Percentiles rank a stretch among this genome's conserved stretches.
Conservation (phyloP, 768 basidiomycete species). For the Chalciporus sphaerocephalus region DNA sequence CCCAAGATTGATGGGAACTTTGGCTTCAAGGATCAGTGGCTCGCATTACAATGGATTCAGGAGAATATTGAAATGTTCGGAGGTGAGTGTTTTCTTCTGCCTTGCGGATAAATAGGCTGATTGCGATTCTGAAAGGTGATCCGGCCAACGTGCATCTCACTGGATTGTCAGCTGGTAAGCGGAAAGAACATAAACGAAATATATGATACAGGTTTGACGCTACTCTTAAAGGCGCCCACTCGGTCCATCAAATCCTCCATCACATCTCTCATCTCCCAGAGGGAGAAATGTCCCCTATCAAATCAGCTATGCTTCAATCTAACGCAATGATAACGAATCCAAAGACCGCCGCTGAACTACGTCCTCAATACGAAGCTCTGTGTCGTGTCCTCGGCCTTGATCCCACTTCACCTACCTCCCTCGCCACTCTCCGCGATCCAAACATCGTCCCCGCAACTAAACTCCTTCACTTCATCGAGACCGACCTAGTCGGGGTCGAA, state of each 20-base stretch:
- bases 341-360: slow-evolving; percentile 53
- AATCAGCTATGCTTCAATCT: slow-evolving; percentile 62
- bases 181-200: neutral
- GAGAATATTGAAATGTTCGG: slow-evolving; percentile 66
- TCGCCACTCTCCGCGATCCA: slow-evolving; percentile 49
- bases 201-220: neutral
- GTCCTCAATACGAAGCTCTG: slow-evolving; percentile 59
- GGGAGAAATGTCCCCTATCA: slow-evolving; percentile 56
- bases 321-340: slow-evolving; percentile 67
- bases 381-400: slow-evolving; percentile 54
- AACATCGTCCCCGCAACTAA: slow-evolving; percentile 40
- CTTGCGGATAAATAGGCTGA: neutral
- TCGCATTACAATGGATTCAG: slow-evolving; percentile 64
- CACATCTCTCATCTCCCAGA: slow-evolving; percentile 58
- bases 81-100: slow-evolving; percentile 35
- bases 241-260: slow-evolving; percentile 70
- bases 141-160: slow-evolving; percentile 55
- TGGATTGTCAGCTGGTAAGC: slow-evolving; percentile 64
- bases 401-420: slow-evolving; percentile 43
- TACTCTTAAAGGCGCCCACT: slow-evolving; percentile 52
- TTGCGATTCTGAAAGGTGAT: slow-evolving; percentile 40
- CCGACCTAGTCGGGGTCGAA: slow-evolving; percentile 45
- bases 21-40: slow-evolving; percentile 81
- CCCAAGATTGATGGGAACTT: slow-evolving; percentile 65
- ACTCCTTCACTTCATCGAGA: slow-evolving; percentile 58